Conservation (phyloP, 1,284 basidiomycete genomes). For the Cronartium ribicola region DNA sequence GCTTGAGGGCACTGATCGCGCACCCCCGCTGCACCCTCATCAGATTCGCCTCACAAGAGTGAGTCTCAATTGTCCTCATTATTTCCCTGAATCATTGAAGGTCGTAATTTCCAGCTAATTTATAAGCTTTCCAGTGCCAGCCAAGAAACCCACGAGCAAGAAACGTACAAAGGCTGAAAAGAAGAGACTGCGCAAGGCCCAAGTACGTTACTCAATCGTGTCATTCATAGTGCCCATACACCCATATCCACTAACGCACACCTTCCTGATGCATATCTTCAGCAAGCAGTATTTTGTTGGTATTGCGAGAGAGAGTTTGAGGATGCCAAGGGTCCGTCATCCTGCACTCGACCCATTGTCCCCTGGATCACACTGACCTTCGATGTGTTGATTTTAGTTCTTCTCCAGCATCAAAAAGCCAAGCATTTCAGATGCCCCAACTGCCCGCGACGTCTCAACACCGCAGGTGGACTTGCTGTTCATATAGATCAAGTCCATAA, state of each 20-base stretch:
- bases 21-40: no score
- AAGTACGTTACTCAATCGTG: slow-evolving; percentile 26
- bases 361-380: slow-evolving; percentile 24
- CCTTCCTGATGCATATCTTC: background rate
- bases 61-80: background rate
- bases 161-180: slow-evolving; percentile 42
- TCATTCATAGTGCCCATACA: no score
- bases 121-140: slow-evolving; percentile 26
- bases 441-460: slow-evolving; percentile 91
- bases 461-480: slow-evolving; percentile 94
- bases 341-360: slow-evolving; percentile 10
- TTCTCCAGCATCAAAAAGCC: slow-evolving; percentile 98
- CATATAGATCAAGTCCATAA: slow-evolving; percentile 99
- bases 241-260: no score
- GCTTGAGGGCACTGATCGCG: no score
- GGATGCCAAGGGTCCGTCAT: slow-evolving; percentile 77
- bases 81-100: background rate
- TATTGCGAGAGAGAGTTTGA: slow-evolving; percentile 98
- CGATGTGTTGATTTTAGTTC: slow-evolving; percentile 58
- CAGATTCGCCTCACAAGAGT: background rate
- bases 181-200: slow-evolving; percentile 41
- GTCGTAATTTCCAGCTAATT: background rate
- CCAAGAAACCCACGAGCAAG: slow-evolving; percentile 40
- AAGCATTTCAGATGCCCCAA: slow-evolving; percentile 98
- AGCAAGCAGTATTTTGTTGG: slow-evolving; percentile 62